Base-by-base conservation (phyloP, 441 rosid genomes). In the Francoa sonchifolia region DNA sequence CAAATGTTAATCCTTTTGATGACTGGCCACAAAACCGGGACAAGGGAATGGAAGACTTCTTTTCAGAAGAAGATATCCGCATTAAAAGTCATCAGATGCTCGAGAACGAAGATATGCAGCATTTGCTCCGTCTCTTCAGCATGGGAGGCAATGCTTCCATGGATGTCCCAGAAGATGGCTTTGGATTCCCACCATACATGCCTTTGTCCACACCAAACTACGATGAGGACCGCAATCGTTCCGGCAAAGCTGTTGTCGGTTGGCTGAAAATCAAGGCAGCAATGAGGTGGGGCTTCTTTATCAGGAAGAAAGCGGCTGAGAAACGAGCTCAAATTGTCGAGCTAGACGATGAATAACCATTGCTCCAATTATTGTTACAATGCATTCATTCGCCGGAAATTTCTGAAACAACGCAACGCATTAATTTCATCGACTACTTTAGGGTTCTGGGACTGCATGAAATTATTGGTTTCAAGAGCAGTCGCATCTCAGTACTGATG, bases 211-310 rank as follows among this genome's bases (percentile, higher is more conserved):
- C 72, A 88, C 95, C 78, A 19, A 79, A 58, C 42, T 86, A 49
- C 30, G 85, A 83, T 2, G 99, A 79, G 70, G 90, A 77, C 37
- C 77, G 84, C 15, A 21, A 77, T 3, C 82, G 94, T 23, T 54
- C 96, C 33, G 95, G 96, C 12, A 86, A 67, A 71, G 90, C 99
- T 22, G 96, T 86, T 47, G 99, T 83, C n/a, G 90, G 99, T 1
- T 92, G 99, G 99, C 73, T 92, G 54, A 92, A 92, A 78, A 81
- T 92, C 62, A 92, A 92, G 66, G 99, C 99, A 2, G 99, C 96
- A 8, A 86, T 92, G 96, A 75, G 97, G 57, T 92, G 99, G 99
- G 99, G 99, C 1, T 80, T 92, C 85, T 92, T 83, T 62, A 71
- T 90, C 20, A 65, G 99, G 48, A 90, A 77, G 72, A 90, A 83